Evolutionary conservation across 306 rosid species (phyloP).

Genomic region (Begonia loranthoides): DNA sequence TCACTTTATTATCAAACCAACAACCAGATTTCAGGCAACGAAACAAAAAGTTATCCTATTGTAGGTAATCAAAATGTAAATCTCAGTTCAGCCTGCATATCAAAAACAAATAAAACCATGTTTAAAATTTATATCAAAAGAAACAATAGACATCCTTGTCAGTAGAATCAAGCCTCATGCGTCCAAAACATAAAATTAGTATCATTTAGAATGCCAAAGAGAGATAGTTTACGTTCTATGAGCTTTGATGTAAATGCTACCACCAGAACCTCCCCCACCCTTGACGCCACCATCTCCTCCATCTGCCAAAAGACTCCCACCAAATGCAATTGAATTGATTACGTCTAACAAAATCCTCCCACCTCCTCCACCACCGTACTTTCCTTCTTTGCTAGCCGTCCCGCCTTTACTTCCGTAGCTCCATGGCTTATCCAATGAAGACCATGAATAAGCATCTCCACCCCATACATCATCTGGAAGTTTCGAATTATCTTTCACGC

Average conservation of each 20-base stretch:
- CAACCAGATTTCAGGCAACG: too few species aligned
- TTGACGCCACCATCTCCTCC: conserved; percentile 82
- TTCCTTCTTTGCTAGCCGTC: conserved; percentile 62
- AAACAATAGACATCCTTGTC: background rate
- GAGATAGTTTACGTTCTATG: conserved; percentile 49
- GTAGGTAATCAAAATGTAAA: background rate
- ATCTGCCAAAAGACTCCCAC: conserved; percentile 56
- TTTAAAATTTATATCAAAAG: background rate
- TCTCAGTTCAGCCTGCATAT: background rate
- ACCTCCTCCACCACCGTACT: conserved; percentile 89
- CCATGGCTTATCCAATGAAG: conserved; percentile 43
- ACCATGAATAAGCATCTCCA: conserved; percentile 88
- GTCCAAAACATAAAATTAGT: background rate
- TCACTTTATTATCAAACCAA: too few species aligned
- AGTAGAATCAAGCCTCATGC: too few species aligned
- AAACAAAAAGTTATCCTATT: background rate
- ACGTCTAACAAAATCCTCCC: conserved; percentile 51
- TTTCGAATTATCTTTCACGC: conserved; percentile 69
- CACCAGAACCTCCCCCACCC: conserved; percentile 98
- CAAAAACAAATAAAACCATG: background rate
- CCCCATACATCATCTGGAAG: conserved; percentile 96
- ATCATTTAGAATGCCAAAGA: background rate
- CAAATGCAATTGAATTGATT: conserved; percentile 26
- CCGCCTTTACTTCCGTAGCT: conserved; percentile 94
- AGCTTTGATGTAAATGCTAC: conserved; percentile 70